Evolutionary conservation across 768 basidiomycete species (phyloP).

Genomic region (Tulasnella sp.): DNA sequence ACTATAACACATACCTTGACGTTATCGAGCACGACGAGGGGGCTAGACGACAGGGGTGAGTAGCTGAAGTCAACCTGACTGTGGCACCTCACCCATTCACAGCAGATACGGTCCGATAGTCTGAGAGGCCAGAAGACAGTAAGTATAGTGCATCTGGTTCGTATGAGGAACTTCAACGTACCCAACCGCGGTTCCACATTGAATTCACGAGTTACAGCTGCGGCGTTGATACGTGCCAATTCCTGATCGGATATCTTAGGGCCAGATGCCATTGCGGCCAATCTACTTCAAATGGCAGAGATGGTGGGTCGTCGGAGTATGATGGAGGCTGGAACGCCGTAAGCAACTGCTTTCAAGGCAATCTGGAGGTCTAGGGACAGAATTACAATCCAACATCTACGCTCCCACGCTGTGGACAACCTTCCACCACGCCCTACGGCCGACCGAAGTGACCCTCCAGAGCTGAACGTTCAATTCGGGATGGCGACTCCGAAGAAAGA

Average conservation of each 20-base stretch:
- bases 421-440: too few species aligned
- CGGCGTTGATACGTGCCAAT: conserved; percentile 69
- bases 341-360: too few species aligned
- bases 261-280: conserved; percentile 12
- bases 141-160: conserved; percentile 13
- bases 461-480: too few species aligned
- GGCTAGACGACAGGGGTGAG: conserved; percentile 36
- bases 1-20: conserved; percentile 59
- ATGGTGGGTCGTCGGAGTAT: too few species aligned
- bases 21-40: conserved; percentile 92
- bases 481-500: too few species aligned
- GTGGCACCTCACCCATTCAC: conserved; percentile 71
- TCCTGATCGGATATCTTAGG: conserved; percentile 39
- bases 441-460: too few species aligned
- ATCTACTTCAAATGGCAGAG: too few species aligned
- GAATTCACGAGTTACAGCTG: conserved; percentile 80
- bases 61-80: neutral
- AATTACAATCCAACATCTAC: too few species aligned
- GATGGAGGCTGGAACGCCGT: too few species aligned
- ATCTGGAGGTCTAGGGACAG: too few species aligned
- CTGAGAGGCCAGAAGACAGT: conserved; percentile 30
- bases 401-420: too few species aligned
- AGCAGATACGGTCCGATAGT: conserved; percentile 96
- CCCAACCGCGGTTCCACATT: conserved; percentile 81
- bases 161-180: conserved; percentile 29